A percentile compares a stretch with the other conserved stretches of the same genome.
Evolutionary conservation across 129 eudicot species (phyloP).

Genomic region (Silybum marianum): DNA sequence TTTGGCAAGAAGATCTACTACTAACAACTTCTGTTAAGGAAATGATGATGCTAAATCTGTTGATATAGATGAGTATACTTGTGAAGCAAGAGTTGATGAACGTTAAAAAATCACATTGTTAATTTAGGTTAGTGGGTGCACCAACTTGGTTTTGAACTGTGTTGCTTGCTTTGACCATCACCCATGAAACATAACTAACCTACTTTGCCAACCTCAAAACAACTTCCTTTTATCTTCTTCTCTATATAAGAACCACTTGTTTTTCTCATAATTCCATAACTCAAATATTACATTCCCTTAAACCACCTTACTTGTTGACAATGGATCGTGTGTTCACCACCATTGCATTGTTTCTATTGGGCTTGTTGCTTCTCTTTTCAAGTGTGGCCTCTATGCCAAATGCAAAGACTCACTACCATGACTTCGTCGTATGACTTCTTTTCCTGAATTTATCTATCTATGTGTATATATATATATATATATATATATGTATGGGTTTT

Average conservation of each 20-base stretch:
- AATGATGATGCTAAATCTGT: slow-evolving; percentile 27
- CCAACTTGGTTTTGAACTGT: slow-evolving; percentile 72
- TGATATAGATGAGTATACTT: slow-evolving; percentile 19
- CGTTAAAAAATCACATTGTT: slow-evolving; percentile 40
- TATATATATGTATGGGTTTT: background rate
- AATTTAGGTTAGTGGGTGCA: slow-evolving; percentile 74
- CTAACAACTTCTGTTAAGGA: slow-evolving; percentile 23
- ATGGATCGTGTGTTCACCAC: slow-evolving; percentile 36
- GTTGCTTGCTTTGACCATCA: slow-evolving; percentile 38
- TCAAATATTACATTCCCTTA: slow-evolving; percentile 4
- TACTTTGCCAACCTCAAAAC: slow-evolving; percentile 67
- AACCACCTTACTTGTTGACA: slow-evolving; percentile 11
- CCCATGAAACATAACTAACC: slow-evolving; percentile 46
- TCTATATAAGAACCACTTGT: slow-evolving; percentile 43
- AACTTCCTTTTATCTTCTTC: slow-evolving; percentile 33
- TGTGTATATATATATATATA: too few relatives aligned
- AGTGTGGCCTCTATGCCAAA: slow-evolving; percentile 38
- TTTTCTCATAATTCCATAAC: slow-evolving; percentile 35
- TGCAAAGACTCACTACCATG: slow-evolving; percentile 74
- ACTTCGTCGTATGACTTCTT: slow-evolving; percentile 59
- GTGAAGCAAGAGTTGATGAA: slow-evolving; percentile 45
- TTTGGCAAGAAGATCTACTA: slow-evolving; percentile 18
- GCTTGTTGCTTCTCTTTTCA: slow-evolving; percentile 46
- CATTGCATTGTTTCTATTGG: slow-evolving; percentile 31
- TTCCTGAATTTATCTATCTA: background rate